Evolutionary conservation across 805 yeast species (phyloP), one percentile per base, ranked within the genome.

Genomic region (Wickerhamiella australiensis): DNA sequence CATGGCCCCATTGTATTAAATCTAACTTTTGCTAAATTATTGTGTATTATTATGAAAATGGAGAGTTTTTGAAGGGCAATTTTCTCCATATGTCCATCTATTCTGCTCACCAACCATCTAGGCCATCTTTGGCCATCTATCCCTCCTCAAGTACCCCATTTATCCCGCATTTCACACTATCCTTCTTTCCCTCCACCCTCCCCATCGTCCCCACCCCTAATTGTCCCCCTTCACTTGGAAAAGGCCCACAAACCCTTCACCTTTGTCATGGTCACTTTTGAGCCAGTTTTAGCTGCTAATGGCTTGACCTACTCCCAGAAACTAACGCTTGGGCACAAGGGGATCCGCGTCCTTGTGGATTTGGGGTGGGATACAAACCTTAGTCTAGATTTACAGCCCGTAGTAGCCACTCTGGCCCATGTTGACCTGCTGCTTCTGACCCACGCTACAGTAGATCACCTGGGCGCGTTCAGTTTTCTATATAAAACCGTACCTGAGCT

Each of bases 341-440:
- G 57, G 23, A 56, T 61, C 22, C 56, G 55, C 22, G 59, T 69
- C 20, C 56, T 68, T 18, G 50, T 68, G 11, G 72, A 69, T 53
- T 61, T 58, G 1, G 73, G 73, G 20, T 68, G 73, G 73, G 63
- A 67, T 42, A 58, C 56, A n/a, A 47, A 42, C 5, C 53, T 62
- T 31, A 26, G 51, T 13, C 42, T 49, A n/a, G 49, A 47, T 37
- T 55, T 62, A 42, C 51, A 41, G 25, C 44, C 50, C 15, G 44
- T 61, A 3, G 63, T 78, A 56, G 73, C 73, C 7, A 55, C 62
- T 0, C 58, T 74, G 8, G 66, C 75, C 1, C 62, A 70, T 1
- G 71, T 83, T 2, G 87, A 86, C 57, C 63, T 82, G 18, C 76
- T 92, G 2, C 63, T 92, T 1, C 65, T 92, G n/a, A 86, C 96